A percentile compares a stretch with the other conserved stretches of the same genome.
Conservation (phyloP, 1,139 yeast genomes). For the Petasospora rhodanensis region DNA sequence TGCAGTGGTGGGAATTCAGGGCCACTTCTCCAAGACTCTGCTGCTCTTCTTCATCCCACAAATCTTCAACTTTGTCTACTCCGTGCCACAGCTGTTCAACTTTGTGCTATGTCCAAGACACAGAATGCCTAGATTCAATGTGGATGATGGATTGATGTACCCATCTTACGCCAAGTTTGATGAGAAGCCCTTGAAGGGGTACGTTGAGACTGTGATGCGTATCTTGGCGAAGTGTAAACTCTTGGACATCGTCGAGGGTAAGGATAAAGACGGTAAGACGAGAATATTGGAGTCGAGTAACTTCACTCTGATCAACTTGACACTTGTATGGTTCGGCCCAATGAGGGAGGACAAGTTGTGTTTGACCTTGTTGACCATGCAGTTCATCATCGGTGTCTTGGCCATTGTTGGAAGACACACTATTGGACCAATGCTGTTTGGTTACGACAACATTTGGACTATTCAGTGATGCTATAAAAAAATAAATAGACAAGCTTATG, state of each 20-base stretch:
- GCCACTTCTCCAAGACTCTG: slow-evolving; percentile 93
- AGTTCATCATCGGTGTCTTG: slow-evolving; percentile 57
- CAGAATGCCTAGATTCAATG: slow-evolving; percentile 75
- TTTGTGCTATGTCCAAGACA: slow-evolving; percentile 94
- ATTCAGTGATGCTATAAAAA: slow-evolving; percentile 12
- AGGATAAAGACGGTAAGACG: slow-evolving; percentile 15
- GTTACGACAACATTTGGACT: slow-evolving; percentile 69
- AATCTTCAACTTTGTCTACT: slow-evolving; percentile 80
- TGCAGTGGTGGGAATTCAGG: slow-evolving; percentile 93
- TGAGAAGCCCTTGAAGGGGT: slow-evolving; percentile 32
- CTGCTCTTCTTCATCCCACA: slow-evolving; percentile 85
- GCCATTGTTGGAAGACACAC: slow-evolving; percentile 79
- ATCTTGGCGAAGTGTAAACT: slow-evolving; percentile 37
- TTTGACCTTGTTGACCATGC: slow-evolving; percentile 50
- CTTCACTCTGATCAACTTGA: slow-evolving; percentile 80
- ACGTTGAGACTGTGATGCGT: slow-evolving; percentile 32
- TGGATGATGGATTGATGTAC: slow-evolving; percentile 63
- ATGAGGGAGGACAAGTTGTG: slow-evolving; percentile 79
- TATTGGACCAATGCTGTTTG: slow-evolving; percentile 81
- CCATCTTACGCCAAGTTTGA: slow-evolving; percentile 58
- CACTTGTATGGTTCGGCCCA: slow-evolving; percentile 85
- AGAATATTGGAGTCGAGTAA: slow-evolving; percentile 56
- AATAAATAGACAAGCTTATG: too few species aligned
- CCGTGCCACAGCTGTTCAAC: slow-evolving; percentile 84
- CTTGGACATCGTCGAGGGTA: slow-evolving; percentile 33